A percentile compares a stretch with the other conserved stretches of the same genome.
phyloP scores from a whole-genome alignment of 768 basidiomycete species.

The Lactarius indigo region DNA sequence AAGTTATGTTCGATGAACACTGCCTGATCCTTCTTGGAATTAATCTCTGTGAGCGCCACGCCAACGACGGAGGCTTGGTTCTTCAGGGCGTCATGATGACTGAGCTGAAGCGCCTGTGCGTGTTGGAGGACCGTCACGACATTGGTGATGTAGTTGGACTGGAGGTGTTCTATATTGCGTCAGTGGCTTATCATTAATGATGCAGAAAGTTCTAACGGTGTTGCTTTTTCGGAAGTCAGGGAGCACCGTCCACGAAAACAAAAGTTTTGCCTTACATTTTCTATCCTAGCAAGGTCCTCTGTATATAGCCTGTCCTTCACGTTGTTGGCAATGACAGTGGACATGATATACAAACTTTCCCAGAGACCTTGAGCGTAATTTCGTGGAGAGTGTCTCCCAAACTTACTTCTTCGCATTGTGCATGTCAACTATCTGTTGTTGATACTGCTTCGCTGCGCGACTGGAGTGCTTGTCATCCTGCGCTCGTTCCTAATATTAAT shows the following conservation, averaged over 20 bases:
- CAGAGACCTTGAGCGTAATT: neutral
- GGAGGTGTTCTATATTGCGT: slow-evolving; percentile 56
- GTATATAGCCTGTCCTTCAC: slow-evolving; percentile 67
- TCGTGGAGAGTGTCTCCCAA: neutral
- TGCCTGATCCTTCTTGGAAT: slow-evolving; percentile 59
- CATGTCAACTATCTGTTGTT: slow-evolving; percentile 77
- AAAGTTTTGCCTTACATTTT: slow-evolving; percentile 54
- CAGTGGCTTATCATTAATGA: slow-evolving; percentile 5
- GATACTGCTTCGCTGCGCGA: slow-evolving; percentile 66
- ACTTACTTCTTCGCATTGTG: slow-evolving; percentile 73
- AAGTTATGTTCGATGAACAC: slow-evolving; percentile 72
- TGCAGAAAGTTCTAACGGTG: slow-evolving; percentile 49
- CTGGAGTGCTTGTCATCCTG: slow-evolving; percentile 75
- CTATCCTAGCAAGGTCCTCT: slow-evolving; percentile 62
- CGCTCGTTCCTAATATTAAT: slow-evolving; percentile 50
- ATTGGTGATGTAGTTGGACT: slow-evolving; percentile 55
- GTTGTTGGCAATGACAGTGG: slow-evolving; percentile 65
- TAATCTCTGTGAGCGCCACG: slow-evolving; percentile 47
- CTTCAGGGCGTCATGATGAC: slow-evolving; percentile 59
- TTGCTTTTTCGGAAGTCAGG: slow-evolving; percentile 44
- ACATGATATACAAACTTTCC: slow-evolving; percentile 65
- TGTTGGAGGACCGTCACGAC: slow-evolving; percentile 53
- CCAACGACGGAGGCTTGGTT: slow-evolving; percentile 46
- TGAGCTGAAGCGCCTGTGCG: slow-evolving; percentile 55
- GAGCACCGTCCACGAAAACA: slow-evolving; percentile 1